phyloP scores from a whole-genome alignment of 148 eudicot species.

The Diospyros lotus region DNA sequence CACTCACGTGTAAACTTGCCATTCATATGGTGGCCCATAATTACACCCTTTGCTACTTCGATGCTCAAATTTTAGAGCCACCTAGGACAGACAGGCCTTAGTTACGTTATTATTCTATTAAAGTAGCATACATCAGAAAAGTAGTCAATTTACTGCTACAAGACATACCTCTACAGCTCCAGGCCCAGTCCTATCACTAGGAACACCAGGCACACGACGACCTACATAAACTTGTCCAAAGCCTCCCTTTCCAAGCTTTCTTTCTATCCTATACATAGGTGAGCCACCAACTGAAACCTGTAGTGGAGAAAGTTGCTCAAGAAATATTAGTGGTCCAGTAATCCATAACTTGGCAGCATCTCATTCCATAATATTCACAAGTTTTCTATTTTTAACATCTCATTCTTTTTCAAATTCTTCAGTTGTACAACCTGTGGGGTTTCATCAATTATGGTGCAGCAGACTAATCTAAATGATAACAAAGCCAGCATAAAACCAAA shows the following conservation, averaged over 20 bases:
- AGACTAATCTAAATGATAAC: neutral
- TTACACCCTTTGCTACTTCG: conserved; percentile 75
- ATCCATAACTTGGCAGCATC: neutral
- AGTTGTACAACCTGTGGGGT: neutral
- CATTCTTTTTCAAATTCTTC: neutral
- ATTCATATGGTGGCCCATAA: conserved; percentile 73
- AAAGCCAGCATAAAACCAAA: neutral
- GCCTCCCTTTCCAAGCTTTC: conserved; percentile 82
- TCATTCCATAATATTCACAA: neutral
- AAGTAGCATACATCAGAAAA: neutral
- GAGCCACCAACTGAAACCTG: conserved; percentile 80
- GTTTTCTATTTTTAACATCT: too few relatives aligned
- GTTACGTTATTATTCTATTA: neutral
- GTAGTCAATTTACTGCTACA: neutral
- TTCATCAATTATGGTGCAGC: neutral
- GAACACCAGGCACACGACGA: conserved; percentile 44
- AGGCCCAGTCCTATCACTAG: conserved; percentile 45
- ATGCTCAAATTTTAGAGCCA: conserved; percentile 81
- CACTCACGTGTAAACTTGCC: conserved; percentile 85
- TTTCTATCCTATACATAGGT: conserved; percentile 56
- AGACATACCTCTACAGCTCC: conserved; percentile 45
- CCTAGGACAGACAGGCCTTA: conserved; percentile 28
- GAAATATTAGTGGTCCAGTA: neutral
- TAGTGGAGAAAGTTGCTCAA: conserved; percentile 4
- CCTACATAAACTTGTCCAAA: conserved; percentile 85